phyloP scores from a whole-genome alignment of 805 yeast species.

The Nakazawaea molendinolei region DNA sequence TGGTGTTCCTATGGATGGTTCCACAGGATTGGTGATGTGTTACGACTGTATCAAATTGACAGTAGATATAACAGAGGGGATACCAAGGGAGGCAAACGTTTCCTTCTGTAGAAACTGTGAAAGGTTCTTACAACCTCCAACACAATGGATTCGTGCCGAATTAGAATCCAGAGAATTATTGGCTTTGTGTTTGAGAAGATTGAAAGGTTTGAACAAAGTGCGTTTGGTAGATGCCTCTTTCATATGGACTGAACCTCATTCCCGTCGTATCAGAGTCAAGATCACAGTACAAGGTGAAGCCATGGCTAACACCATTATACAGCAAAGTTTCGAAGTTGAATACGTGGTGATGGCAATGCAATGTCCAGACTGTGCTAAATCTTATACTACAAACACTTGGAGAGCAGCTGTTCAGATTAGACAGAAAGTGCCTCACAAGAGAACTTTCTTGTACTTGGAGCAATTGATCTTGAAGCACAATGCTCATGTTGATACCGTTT shows the following conservation, averaged over 20 bases:
- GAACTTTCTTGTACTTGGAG: conserved; percentile 92
- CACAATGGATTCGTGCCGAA: conserved; percentile 86
- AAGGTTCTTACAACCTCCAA: conserved; percentile 90
- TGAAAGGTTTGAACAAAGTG: conserved; percentile 82
- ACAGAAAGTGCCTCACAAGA: conserved; percentile 94
- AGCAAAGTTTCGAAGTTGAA: conserved; percentile 92
- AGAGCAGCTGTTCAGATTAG: conserved; percentile 96
- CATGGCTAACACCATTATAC: conserved; percentile 82
- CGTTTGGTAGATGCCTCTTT: conserved; percentile 89
- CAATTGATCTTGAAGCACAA: conserved; percentile 88
- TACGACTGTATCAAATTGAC: conserved; percentile 93
- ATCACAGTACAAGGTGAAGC: conserved; percentile 97
- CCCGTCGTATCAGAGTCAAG: conserved; percentile 87
- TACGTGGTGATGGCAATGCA: conserved; percentile 92
- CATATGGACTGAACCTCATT: conserved; percentile 99
- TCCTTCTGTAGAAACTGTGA: conserved; percentile 98
- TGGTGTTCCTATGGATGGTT: conserved; percentile 98
- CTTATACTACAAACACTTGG: conserved; percentile 97
- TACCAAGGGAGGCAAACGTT: conserved; percentile 88
- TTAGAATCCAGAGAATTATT: conserved; percentile 88
- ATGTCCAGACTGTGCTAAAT: conserved; percentile 97
- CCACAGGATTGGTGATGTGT: conserved; percentile 90
- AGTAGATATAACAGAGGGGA: conserved; percentile 89
- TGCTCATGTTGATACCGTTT: conserved; percentile 90
- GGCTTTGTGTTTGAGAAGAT: conserved; percentile 81